Evolutionary conservation across 805 yeast species (phyloP), one percentile per base, ranked within the genome.

Genomic region (Starmerella geochares): DNA sequence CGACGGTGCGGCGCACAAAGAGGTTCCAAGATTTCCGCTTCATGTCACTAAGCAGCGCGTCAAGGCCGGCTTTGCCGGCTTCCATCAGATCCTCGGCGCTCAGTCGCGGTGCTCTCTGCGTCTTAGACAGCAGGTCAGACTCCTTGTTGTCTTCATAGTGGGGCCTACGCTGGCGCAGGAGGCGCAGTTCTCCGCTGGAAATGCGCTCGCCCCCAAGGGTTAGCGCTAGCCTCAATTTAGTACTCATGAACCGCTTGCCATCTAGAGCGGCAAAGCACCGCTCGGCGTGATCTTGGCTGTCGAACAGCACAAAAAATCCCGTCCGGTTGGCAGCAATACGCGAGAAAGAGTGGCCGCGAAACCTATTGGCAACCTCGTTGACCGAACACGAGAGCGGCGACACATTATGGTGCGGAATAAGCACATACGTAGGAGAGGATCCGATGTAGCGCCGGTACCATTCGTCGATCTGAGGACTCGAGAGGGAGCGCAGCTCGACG

Each of bases 371-470:
- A 2, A 50, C 32, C 19, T 42, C 49, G 14, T 40, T 20, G 21
- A 25, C 46, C 9, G 46, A 16, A 23, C n/a, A 32, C 29, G 32
- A n/a, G 21, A 10, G 13, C 7, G 42, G 32, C 16, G 43, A 20
- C 9, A 40, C 28, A 17, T n/a, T 19, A 21, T 27, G 31, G 28
- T 25, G 36, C 11, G 51, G 46, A 11, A 53, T 21, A 4, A 53
- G 21, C n/a, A 53, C 44, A 45, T 53, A 53, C 14, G 35, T 38
- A 16, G 50, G 36, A 2, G 29, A 16, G 9, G 28, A 21, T 11
- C 47, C 48, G 11, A 53, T 10, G 43, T 11, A 47, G 14, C 23
- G 48, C 4, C 40, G 35, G 47, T 25, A 53, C 56, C 56, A 53
- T 9, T 32, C 20, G 16, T 39, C 33, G 35, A 42, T 7, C 36